phyloP scores from a whole-genome alignment of 352 stramenopile species.

The Blastocystis hominis region DNA sequence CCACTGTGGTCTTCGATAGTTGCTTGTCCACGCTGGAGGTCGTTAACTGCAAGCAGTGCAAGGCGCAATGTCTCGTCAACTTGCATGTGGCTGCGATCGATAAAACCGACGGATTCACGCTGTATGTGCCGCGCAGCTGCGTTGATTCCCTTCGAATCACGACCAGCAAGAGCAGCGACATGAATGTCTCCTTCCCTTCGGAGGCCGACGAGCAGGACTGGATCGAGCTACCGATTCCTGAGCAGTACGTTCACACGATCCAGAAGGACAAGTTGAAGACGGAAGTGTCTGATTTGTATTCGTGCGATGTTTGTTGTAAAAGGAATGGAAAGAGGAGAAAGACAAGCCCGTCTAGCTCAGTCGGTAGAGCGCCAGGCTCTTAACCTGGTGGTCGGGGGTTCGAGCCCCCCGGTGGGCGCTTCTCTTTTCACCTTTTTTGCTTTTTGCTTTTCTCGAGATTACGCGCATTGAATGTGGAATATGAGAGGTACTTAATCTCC shows the following conservation, averaged over 20 bases:
- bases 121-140: conserved; percentile 62
- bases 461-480: too few relatives aligned
- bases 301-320: conserved; percentile 57
- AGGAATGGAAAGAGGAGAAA: neutral
- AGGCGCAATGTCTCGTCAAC: conserved; percentile 81
- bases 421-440: neutral
- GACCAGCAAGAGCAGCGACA: conserved; percentile 89
- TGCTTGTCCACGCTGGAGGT: conserved; percentile 88
- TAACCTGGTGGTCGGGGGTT: conserved; percentile 34
- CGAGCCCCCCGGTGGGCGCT: conserved; percentile 17
- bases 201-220: conserved; percentile 73
- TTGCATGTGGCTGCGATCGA: conserved; percentile 91
- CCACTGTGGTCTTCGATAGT: conserved; percentile 86
- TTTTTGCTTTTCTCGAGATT: neutral
- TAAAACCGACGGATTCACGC: conserved; percentile 88
- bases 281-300: conserved; percentile 86
- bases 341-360: conserved; percentile 4
- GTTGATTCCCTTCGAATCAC: conserved; percentile 67
- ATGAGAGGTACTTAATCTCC: too few relatives aligned
- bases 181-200: conserved; percentile 85
- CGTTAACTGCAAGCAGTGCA: conserved; percentile 84
- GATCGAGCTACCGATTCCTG: conserved; percentile 86
- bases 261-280: conserved; percentile 74
- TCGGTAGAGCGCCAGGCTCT: conserved; percentile 31
- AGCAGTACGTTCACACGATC: conserved; percentile 91